Evolutionary conservation across 1,284 basidiomycete genomes (phyloP).

Genomic region (Malassezia yamatoensis): DNA sequence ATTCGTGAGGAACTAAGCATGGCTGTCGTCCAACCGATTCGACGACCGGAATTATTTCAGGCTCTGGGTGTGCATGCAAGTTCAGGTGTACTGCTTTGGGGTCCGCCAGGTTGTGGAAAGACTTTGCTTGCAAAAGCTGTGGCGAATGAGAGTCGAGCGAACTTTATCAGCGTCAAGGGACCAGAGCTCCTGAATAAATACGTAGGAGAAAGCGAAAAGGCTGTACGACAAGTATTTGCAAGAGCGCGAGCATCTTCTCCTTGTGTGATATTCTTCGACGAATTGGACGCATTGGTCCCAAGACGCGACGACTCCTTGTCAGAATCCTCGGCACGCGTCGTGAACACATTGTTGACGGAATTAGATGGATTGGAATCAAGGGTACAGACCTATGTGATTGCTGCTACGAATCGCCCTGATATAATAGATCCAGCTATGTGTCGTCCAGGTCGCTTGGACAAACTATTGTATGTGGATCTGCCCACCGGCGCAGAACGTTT

Average conservation of each 20-base stretch:
- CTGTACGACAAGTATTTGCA: slow-evolving; percentile 84
- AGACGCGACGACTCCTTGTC: slow-evolving; percentile 79
- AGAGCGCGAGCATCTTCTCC: slow-evolving; percentile 75
- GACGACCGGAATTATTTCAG: slow-evolving; percentile 74
- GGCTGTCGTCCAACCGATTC: slow-evolving; percentile 92
- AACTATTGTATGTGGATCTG: slow-evolving; percentile 88
- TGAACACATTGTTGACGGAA: slow-evolving; percentile 92
- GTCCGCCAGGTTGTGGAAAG: slow-evolving; percentile 94
- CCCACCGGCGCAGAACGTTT: slow-evolving; percentile 66
- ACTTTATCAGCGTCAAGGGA: slow-evolving; percentile 95
- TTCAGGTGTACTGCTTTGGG: slow-evolving; percentile 84
- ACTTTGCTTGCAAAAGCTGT: slow-evolving; percentile 92
- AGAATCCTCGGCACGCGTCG: slow-evolving; percentile 89
- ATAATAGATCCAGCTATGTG: slow-evolving; percentile 99
- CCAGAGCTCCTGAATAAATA: slow-evolving; percentile 94
- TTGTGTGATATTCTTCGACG: slow-evolving; percentile 89
- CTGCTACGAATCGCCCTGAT: slow-evolving; percentile 94
- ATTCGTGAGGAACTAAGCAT: slow-evolving; percentile 87
- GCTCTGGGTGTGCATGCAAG: slow-evolving; percentile 69
- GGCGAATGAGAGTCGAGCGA: slow-evolving; percentile 83
- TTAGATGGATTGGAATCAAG: slow-evolving; percentile 84
- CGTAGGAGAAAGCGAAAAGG: slow-evolving; percentile 90
- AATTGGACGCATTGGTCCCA: slow-evolving; percentile 90
- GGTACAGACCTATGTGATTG: slow-evolving; percentile 82
- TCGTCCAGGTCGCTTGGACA: slow-evolving; percentile 87